Percentiles rank a stretch among this genome's conserved stretches.
Evolutionary conservation across 106 monocot genomes (phyloP).

Genomic region (Triglochin maritima): DNA sequence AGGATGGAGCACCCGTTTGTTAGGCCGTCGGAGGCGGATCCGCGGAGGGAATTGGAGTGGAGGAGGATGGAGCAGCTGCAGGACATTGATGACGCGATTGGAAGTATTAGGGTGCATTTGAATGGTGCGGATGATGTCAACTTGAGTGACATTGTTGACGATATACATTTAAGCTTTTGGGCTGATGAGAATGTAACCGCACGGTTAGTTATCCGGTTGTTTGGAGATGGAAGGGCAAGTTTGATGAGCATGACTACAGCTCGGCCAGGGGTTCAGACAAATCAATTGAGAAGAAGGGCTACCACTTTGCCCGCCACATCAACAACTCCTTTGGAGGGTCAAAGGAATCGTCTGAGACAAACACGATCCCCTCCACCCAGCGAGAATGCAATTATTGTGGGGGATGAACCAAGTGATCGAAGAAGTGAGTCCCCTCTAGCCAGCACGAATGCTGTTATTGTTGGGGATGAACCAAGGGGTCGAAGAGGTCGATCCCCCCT

Average conservation of each 20-base stretch:
- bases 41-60: conserved; percentile 74
- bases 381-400: neutral
- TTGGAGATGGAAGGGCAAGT: neutral
- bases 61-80: conserved; percentile 61
- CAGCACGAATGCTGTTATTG: neutral
- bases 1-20: conserved; percentile 54
- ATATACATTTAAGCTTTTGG: neutral
- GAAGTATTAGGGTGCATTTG: conserved; percentile 39
- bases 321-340: too few species aligned
- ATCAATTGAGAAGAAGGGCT: neutral
- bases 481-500: neutral
- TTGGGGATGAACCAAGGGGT: neutral
- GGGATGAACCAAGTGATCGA: neutral
- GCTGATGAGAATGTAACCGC: neutral
- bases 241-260: neutral
- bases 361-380: too few species aligned
- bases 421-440: neutral
- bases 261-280: conserved; percentile 1
- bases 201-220: conserved; percentile 1
- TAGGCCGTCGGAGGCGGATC: conserved; percentile 57
- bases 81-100: conserved; percentile 66
- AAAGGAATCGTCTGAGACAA: too few species aligned
- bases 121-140: conserved; percentile 11
- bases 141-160: conserved; percentile 2
- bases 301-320: too few species aligned